Percentiles rank a stretch among this genome's conserved stretches.
phyloP scores from a whole-genome alignment of 306 rosid genomes.

The Cicer arietinum region DNA sequence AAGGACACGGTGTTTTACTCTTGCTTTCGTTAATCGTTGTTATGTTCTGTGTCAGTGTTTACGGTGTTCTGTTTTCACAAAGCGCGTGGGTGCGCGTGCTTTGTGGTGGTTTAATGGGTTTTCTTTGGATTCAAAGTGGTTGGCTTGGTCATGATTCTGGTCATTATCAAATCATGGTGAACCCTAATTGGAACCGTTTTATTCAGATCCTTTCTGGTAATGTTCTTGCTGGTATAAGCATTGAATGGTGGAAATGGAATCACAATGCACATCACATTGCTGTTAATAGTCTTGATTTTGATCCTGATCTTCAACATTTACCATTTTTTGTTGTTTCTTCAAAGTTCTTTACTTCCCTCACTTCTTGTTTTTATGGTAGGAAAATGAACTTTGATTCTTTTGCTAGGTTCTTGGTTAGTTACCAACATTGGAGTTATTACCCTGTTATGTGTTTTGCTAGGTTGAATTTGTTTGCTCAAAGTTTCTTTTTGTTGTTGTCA shows the following conservation, averaged over 20 bases:
- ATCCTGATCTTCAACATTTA: conserved; percentile 79
- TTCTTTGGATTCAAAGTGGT: conserved; percentile 73
- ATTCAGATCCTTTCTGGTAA: conserved; percentile 71
- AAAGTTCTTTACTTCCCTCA: conserved; percentile 56
- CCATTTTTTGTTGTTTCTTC: conserved; percentile 72
- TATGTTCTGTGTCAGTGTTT: conserved; percentile 51
- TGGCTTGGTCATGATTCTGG: conserved; percentile 85
- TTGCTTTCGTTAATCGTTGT: conserved; percentile 38
- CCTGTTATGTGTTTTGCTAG: conserved; percentile 82
- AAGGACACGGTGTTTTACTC: conserved; percentile 57
- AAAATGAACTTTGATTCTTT: conserved; percentile 57
- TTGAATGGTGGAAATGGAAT: conserved; percentile 85
- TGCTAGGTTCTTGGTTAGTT: conserved; percentile 68
- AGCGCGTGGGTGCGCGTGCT: conserved; percentile 53
- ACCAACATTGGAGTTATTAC: conserved; percentile 77
- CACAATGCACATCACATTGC: conserved; percentile 80
- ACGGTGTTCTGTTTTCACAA: conserved; percentile 56
- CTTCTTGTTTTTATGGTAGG: conserved; percentile 63
- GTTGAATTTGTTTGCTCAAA: conserved; percentile 67
- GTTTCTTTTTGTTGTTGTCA: conserved; percentile 53
- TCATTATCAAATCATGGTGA: conserved; percentile 59
- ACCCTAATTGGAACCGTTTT: conserved; percentile 42
- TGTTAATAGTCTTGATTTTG: conserved; percentile 74
- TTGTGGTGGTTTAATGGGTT: conserved; percentile 56
- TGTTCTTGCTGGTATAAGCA: conserved; percentile 73